Evolutionary conservation across 169 alveolate species (phyloP).

Genomic region (Plasmodium coatneyi): DNA sequence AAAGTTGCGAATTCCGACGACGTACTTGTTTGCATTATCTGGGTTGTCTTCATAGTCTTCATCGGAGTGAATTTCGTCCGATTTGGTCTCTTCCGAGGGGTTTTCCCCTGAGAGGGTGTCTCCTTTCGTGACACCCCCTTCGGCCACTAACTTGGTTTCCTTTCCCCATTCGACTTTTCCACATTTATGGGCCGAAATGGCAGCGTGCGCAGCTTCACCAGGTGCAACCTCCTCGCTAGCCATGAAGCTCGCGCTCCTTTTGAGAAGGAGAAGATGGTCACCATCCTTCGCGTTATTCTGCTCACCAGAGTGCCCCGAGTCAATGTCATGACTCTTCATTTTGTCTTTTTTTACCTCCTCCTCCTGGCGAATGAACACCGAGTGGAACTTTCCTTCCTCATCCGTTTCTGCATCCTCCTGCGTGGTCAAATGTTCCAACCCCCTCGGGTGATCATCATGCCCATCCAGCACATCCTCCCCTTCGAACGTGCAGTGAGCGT

Average conservation of each 20-base stretch:
- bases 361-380: background rate
- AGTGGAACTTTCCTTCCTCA: background rate
- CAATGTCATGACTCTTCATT: background rate
- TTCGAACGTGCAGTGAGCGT: background rate
- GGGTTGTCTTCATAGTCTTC: background rate
- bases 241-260: background rate
- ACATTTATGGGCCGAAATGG: background rate
- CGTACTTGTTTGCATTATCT: background rate
- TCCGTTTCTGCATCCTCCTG: background rate
- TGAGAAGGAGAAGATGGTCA: background rate
- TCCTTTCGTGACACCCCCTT: background rate
- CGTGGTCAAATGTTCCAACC: background rate
- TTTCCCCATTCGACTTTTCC: background rate
- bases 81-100: background rate
- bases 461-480: background rate
- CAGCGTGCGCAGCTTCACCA: background rate
- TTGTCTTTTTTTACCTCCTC: background rate
- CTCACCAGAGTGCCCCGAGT: background rate
- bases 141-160: background rate
- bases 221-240: background rate
- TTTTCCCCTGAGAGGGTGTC: background rate
- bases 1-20: conserved; percentile 27
- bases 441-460: background rate
- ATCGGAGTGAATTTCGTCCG: background rate
- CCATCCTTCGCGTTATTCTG: background rate